Percentiles rank a stretch among this genome's conserved stretches.
These are phyloP conservation scores for Candida sithepensis DNA, from an alignment of 805 yeast species.

Conservation along the genomic window DNA sequence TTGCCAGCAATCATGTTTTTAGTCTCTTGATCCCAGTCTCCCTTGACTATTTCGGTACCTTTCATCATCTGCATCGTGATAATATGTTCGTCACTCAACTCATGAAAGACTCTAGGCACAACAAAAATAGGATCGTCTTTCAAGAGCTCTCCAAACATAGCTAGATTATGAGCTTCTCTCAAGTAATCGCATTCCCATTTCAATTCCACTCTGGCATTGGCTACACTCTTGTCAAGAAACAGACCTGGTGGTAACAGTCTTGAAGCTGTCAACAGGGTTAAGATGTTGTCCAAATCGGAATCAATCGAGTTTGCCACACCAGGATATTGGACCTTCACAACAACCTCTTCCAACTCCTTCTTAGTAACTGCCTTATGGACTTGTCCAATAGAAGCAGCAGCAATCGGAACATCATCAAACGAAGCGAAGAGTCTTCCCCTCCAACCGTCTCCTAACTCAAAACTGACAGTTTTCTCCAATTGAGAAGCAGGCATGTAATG, in stretches of 20 bases:
- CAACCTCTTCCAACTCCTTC: conserved; percentile 64
- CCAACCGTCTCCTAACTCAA: conserved; percentile 82
- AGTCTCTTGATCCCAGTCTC: conserved; percentile 68
- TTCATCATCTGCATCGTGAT: conserved; percentile 86
- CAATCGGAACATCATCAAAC: conserved; percentile 87
- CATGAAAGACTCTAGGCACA: conserved; percentile 79
- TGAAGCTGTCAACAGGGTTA: conserved; percentile 82
- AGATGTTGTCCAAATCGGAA: conserved; percentile 83
- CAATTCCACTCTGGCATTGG: conserved; percentile 86
- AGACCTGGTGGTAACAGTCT: conserved; percentile 85
- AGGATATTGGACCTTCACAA: conserved; percentile 95
- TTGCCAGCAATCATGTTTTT: conserved; percentile 79
- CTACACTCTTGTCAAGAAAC: conserved; percentile 86
- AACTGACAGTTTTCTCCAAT: conserved; percentile 66
- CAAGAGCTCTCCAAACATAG: conserved; percentile 61
- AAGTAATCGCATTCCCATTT: conserved; percentile 98
- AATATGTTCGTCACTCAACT: conserved; percentile 75
- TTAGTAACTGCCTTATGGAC: conserved; percentile 80
- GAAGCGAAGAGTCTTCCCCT: conserved; percentile 56
- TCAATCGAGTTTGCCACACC: conserved; percentile 94
- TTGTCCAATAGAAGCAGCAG: conserved; percentile 97
- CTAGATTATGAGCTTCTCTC: conserved; percentile 79
- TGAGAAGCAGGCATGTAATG: conserved; percentile 96
- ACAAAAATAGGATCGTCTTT: conserved; percentile 59
- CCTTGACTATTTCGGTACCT: conserved; percentile 79